phyloP scores from a whole-genome alignment of 2,329 filamentous ascomycete genomes.

The Colletotrichum simmondsii region DNA sequence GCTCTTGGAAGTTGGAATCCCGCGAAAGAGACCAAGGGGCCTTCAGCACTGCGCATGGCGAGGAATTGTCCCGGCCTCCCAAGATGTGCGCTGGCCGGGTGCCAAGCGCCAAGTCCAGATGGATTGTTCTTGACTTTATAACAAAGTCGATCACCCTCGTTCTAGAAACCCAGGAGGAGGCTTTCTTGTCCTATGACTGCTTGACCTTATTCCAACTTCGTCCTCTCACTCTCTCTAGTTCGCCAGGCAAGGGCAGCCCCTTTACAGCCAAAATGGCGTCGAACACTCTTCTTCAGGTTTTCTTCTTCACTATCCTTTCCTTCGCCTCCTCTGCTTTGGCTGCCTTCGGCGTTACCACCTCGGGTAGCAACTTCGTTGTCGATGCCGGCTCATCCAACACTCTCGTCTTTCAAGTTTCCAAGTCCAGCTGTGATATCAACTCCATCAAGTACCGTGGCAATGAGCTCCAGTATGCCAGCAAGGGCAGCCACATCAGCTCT shows the following conservation, averaged over 20 bases:
- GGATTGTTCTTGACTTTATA: constrained; percentile 1
- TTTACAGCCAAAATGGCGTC: constrained; percentile 24
- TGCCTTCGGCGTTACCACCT: constrained; percentile 55
- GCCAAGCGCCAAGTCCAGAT: constrained; percentile 12
- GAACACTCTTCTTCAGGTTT: constrained; percentile 24
- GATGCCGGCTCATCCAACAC: constrained; percentile 60
- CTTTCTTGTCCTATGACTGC: constrained; percentile 2
- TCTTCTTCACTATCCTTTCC: constrained; percentile 39
- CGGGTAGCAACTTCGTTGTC: constrained; percentile 54
- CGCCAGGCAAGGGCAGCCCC: constrained; percentile 10
- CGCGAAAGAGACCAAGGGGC: constrained; percentile 2
- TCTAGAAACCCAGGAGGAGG: neutral
- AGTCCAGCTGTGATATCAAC: constrained; percentile 70
- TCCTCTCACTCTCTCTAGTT: neutral
- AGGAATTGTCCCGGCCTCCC: neutral
- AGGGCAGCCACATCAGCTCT: constrained; percentile 67
- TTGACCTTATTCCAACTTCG: constrained; percentile 11
- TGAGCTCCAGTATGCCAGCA: constrained; percentile 66
- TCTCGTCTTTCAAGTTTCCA: constrained; percentile 61
- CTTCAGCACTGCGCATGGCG: neutral
- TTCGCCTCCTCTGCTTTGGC: constrained; percentile 45
- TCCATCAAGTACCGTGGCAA: constrained; percentile 69
- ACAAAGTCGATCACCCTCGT: constrained; percentile 9
- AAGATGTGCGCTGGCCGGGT: neutral
- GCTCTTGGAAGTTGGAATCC: constrained; percentile 2